A percentile compares a stretch with the other conserved stretches of the same genome.
phyloP scores from a whole-genome alignment of 306 rosid species.

The Casuarina glauca region DNA sequence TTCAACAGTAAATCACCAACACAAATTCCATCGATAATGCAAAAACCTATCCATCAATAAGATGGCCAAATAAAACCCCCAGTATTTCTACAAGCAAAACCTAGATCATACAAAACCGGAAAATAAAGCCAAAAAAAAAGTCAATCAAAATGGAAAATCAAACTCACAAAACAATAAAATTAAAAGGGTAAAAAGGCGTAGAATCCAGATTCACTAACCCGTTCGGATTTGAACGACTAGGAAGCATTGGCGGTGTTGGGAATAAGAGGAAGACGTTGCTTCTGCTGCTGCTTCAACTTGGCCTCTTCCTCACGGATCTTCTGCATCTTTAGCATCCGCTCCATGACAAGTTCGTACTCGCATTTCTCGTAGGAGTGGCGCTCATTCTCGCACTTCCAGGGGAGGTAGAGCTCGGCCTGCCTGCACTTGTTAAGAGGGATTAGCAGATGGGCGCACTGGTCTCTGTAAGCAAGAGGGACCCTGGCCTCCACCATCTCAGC shows the following conservation, averaged over 20 bases:
- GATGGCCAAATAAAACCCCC: background rate
- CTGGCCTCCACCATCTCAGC: constrained; percentile 85
- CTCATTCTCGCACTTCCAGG: constrained; percentile 87
- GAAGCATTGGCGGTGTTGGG: constrained; percentile 79
- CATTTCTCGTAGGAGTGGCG: constrained; percentile 93
- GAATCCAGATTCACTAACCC: constrained; percentile 17
- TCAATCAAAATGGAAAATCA: background rate
- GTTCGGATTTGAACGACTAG: constrained; percentile 14
- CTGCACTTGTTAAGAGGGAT: constrained; percentile 97
- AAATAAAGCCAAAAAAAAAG: background rate
- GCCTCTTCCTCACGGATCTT: constrained; percentile 70
- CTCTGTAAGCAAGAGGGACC: constrained; percentile 83
- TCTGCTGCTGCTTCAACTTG: constrained; percentile 33
- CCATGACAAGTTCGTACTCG: constrained; percentile 93
- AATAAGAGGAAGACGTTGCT: constrained; percentile 55
- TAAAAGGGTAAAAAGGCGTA: background rate
- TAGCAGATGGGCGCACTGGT: constrained; percentile 87
- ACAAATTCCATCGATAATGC: background rate
- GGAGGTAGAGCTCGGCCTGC: constrained; percentile 77
- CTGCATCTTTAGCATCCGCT: constrained; percentile 92
- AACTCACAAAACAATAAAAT: background rate
- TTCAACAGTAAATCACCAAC: background rate
- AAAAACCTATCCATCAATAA: background rate
- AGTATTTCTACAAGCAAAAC: constrained; percentile 13
- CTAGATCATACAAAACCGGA: constrained; percentile 4